These are phyloP conservation scores for Fusarium mexicanum DNA, from an alignment of 2,329 filamentous ascomycete species.

Conservation along the genomic window DNA sequence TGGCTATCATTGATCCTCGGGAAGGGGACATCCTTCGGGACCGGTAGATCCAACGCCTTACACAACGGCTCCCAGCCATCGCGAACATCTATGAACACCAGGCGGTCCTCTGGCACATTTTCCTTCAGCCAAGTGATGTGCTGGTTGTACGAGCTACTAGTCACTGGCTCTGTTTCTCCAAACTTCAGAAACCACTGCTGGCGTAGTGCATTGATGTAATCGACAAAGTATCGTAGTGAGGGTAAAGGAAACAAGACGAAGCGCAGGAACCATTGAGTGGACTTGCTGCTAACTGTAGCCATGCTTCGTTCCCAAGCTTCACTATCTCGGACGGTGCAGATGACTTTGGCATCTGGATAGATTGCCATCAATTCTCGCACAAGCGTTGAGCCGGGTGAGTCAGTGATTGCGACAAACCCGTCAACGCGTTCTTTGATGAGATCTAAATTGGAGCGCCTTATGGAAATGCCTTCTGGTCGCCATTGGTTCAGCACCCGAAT, in stretches of 20 bases:
- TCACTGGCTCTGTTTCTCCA: background rate
- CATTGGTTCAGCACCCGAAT: background rate
- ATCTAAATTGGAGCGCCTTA: background rate
- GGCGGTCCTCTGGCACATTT: background rate
- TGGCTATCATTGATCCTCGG: background rate
- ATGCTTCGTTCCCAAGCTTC: background rate
- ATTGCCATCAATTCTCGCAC: background rate
- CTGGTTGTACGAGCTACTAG: background rate
- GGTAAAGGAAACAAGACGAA: background rate
- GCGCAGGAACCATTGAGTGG: rapidly evolving
- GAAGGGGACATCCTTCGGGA: background rate
- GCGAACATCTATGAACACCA: background rate
- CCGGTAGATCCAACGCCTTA: background rate
- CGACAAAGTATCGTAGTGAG: background rate
- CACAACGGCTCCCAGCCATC: background rate
- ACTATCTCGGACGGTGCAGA: background rate
- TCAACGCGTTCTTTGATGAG: background rate
- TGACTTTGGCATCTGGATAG: background rate
- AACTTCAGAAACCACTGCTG: background rate
- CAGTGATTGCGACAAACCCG: background rate
- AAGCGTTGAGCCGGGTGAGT: background rate
- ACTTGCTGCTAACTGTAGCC: background rate
- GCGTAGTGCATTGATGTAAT: background rate
- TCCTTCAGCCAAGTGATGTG: background rate
- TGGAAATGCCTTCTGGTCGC: background rate